Evolutionary conservation across 139 green algal species (phyloP).

Genomic region (Eudorina sp.): DNA sequence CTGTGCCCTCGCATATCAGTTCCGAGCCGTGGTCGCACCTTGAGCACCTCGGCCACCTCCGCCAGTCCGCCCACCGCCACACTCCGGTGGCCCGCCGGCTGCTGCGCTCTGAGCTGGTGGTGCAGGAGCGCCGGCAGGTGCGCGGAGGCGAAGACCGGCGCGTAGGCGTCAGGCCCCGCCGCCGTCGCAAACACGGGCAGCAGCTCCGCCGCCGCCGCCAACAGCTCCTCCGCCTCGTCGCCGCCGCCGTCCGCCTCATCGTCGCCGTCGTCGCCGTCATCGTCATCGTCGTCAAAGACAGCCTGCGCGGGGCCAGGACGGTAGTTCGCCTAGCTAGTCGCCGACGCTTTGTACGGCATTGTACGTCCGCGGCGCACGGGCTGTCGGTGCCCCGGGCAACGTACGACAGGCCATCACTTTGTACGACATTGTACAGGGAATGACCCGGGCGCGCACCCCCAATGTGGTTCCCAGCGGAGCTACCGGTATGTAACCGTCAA

Average conservation of each 20-base stretch:
- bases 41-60: conserved; percentile 73
- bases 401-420: no score
- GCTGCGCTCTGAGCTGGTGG: conserved; percentile 56
- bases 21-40: no score
- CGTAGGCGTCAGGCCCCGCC: conserved; percentile 69
- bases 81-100: conserved; percentile 60
- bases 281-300: conserved; percentile 25
- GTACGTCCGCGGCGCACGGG: no score
- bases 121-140: conserved; percentile 68
- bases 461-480: no score
- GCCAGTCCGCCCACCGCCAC: conserved; percentile 72
- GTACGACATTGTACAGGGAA: no score
- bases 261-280: conserved; percentile 56
- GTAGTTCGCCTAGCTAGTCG: no score
- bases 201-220: conserved; percentile 74
- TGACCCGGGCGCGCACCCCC: no score
- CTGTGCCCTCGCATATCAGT: no score
- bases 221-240: conserved; percentile 70
- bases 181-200: conserved; percentile 68
- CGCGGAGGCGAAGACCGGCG: conserved; percentile 65
- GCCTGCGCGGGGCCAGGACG: no score
- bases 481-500: no score
- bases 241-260: conserved; percentile 48
- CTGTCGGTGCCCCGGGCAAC: no score
- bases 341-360: no score